These are phyloP conservation scores for Drosera capensis DNA, from an alignment of 148 eudicot species.

Conservation along the genomic window DNA sequence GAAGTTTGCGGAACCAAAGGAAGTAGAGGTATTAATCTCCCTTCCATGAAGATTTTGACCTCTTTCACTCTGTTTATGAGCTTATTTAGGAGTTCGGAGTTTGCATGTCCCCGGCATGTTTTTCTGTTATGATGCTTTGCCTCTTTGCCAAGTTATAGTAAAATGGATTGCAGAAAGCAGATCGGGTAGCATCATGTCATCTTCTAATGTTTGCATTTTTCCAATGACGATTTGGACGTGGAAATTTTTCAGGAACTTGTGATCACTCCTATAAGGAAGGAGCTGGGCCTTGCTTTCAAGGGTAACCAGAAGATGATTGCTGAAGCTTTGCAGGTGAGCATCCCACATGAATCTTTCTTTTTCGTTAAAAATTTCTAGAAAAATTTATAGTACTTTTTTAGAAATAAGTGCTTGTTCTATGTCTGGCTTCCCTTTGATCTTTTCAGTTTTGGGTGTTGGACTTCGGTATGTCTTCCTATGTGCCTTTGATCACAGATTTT, in stretches of 20 bases:
- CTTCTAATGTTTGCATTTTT: background rate
- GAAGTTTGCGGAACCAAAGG: slow-evolving; percentile 68
- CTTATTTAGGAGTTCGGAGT: too few relatives aligned
- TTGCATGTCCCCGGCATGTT: too few relatives aligned
- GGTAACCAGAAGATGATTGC: slow-evolving; percentile 75
- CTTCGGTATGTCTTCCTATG: background rate
- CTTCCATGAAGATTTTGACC: background rate
- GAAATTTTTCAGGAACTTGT: slow-evolving; percentile 51
- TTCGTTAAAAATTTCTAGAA: too few relatives aligned
- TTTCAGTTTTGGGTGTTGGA: background rate
- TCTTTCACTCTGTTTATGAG: slow-evolving; percentile 8
- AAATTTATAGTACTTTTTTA: too few relatives aligned
- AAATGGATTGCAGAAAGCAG: too few relatives aligned
- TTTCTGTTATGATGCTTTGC: too few relatives aligned
- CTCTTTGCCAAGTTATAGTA: too few relatives aligned
- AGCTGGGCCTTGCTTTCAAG: slow-evolving; percentile 91
- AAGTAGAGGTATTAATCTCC: slow-evolving; percentile 54
- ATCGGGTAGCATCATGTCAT: background rate
- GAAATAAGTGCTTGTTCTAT: too few relatives aligned
- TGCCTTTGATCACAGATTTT: background rate
- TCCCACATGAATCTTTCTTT: too few relatives aligned
- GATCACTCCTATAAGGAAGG: slow-evolving; percentile 71
- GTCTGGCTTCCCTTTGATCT: too few relatives aligned
- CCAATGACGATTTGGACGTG: background rate
- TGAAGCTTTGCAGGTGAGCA: slow-evolving; percentile 79